Percentiles rank a stretch among this genome's conserved stretches.
These are phyloP conservation scores for Waltergamsia citrina DNA, from an alignment of 2,329 filamentous ascomycete genomes.

Conservation along the genomic window DNA sequence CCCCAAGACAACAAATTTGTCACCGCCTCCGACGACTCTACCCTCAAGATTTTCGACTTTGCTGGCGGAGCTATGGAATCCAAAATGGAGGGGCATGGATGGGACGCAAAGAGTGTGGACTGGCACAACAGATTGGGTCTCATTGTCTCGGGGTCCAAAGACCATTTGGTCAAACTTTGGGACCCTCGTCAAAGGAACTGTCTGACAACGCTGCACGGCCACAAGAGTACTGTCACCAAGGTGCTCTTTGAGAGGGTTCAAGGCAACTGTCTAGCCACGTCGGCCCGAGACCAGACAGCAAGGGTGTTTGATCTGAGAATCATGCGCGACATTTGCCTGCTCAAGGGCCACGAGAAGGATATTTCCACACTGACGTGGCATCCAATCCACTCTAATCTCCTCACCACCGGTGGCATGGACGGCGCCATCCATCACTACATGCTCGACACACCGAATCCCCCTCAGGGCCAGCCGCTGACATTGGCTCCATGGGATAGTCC, in stretches of 20 bases:
- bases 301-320: slow-evolving; percentile 91
- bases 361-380: slow-evolving; percentile 91
- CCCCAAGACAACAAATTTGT: slow-evolving; percentile 95
- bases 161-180: slow-evolving; percentile 96
- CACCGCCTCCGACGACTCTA: slow-evolving; percentile 88
- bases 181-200: slow-evolving; percentile 88
- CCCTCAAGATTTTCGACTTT: slow-evolving; percentile 94
- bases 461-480: slow-evolving; percentile 59
- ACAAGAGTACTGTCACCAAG: slow-evolving; percentile 95
- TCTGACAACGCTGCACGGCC: slow-evolving; percentile 86
- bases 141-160: slow-evolving; percentile 92
- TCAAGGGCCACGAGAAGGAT: slow-evolving; percentile 93
- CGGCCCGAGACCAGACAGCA: slow-evolving; percentile 85
- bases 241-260: slow-evolving; percentile 82
- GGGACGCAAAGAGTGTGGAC: slow-evolving; percentile 95
- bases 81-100: slow-evolving; percentile 84
- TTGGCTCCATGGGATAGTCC: slow-evolving; percentile 77
- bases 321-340: slow-evolving; percentile 94
- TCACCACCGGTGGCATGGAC: slow-evolving; percentile 85
- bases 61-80: slow-evolving; percentile 76
- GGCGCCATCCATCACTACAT: slow-evolving; percentile 89
- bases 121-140: slow-evolving; percentile 96
- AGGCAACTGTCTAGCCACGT: slow-evolving; percentile 80
- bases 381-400: slow-evolving; percentile 78
- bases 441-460: slow-evolving; percentile 88